Conservation (phyloP, 1,284 basidiomycete genomes). For the Sporisorium reilianum region DNA sequence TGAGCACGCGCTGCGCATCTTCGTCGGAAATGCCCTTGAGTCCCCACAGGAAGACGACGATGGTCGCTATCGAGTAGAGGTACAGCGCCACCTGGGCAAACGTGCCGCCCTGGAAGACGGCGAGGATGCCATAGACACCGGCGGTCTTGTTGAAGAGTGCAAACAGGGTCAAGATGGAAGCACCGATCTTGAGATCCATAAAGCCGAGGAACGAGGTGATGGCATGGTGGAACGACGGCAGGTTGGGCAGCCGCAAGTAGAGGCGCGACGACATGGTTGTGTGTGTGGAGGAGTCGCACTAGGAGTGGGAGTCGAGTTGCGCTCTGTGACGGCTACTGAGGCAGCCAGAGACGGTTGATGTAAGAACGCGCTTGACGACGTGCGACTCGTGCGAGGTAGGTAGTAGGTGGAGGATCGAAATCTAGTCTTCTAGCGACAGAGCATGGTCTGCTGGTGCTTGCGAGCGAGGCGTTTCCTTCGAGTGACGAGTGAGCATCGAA, state of each 20-base stretch:
- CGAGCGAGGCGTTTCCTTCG: not conserved
- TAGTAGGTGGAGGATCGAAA: not conserved
- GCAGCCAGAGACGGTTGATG: no score
- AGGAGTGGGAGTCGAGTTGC: not conserved
- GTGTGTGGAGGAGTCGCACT: not conserved
- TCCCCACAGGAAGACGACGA: slow-evolving; percentile 88
- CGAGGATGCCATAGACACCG: slow-evolving; percentile 94
- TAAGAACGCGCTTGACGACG: not conserved
- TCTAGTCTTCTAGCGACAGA: slow-evolving; percentile 3
- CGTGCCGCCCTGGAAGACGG: slow-evolving; percentile 86
- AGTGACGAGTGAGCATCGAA: no score
- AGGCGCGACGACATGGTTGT: slow-evolving; percentile 58
- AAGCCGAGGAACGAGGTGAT: slow-evolving; percentile 66
- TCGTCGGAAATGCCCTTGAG: slow-evolving; percentile 81
- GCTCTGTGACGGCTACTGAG: not conserved
- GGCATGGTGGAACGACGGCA: slow-evolving; percentile 55
- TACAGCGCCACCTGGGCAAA: slow-evolving; percentile 85
- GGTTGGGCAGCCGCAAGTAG: slow-evolving; percentile 54
- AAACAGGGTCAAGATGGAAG: slow-evolving; percentile 66
- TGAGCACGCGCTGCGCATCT: slow-evolving; percentile 75
- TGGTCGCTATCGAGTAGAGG: slow-evolving; percentile 87
- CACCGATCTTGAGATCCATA: slow-evolving; percentile 67
- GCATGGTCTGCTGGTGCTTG: not conserved
- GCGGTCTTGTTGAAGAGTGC: slow-evolving; percentile 94
- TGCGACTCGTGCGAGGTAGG: not conserved